Percentiles rank a stretch among this genome's conserved stretches.
phyloP scores from a whole-genome alignment of 2,329 filamentous ascomycete species.

The Pseudocercospora fuligena region DNA sequence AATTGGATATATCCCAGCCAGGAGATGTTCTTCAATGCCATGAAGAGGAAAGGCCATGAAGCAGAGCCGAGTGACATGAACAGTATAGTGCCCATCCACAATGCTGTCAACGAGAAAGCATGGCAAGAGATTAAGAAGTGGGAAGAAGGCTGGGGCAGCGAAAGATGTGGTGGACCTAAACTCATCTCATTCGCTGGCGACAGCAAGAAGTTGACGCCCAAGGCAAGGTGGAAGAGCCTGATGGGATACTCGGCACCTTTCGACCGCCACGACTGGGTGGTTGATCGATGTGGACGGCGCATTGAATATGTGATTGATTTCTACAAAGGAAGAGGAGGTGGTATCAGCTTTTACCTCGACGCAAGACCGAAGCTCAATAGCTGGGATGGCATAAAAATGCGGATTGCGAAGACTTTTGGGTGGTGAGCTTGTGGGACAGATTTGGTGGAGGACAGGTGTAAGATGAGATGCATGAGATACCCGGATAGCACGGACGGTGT shows the following conservation, averaged over 20 bases:
- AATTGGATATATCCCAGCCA: conserved; percentile 99
- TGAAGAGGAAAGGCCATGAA: conserved; percentile 86
- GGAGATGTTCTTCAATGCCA: conserved; percentile 96
- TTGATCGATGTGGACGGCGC: conserved; percentile 83
- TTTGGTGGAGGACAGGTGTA: neutral
- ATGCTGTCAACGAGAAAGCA: conserved; percentile 95
- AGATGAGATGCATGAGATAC: conserved; percentile 14
- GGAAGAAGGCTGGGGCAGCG: conserved; percentile 69
- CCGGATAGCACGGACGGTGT: conserved; percentile 1
- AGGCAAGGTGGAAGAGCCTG: conserved; percentile 76
- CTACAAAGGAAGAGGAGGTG: conserved; percentile 71
- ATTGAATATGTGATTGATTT: conserved; percentile 99
- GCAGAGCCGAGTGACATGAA: conserved; percentile 77
- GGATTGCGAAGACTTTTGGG: conserved; percentile 45
- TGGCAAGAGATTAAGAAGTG: conserved; percentile 91
- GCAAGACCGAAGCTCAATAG: conserved; percentile 69
- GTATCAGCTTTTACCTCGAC: conserved; percentile 65
- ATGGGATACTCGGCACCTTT: conserved; percentile 92
- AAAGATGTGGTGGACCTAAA: conserved; percentile 77
- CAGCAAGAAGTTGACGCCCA: conserved; percentile 70
- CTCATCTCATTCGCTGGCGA: conserved; percentile 82
- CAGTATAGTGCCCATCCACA: conserved; percentile 94
- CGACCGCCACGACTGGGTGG: conserved; percentile 95
- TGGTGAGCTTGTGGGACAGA: conserved; percentile 16
- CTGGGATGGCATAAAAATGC: conserved; percentile 64